These are phyloP conservation scores for Ceratobasidium sp. DNA, from an alignment of 1,284 basidiomycete species.

Conservation along the genomic window DNA sequence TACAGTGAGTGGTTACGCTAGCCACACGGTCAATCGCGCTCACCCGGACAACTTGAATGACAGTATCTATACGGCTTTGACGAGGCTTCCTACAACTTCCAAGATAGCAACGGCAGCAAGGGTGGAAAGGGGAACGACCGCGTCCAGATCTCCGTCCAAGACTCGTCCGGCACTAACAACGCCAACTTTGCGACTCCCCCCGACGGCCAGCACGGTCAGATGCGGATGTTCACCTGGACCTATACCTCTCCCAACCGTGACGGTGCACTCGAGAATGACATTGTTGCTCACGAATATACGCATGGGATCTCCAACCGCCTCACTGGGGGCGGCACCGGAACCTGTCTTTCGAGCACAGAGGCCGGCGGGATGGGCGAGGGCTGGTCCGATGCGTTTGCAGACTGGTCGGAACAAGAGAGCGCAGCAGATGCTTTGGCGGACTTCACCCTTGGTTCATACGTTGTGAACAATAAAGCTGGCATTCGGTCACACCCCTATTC, in stretches of 20 bases:
- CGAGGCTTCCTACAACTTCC: constrained; percentile 50
- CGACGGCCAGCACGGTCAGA: constrained; percentile 41
- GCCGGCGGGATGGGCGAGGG: constrained; percentile 48
- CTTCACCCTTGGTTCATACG: constrained; percentile 45
- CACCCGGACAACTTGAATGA: constrained; percentile 6
- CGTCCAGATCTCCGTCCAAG: constrained; percentile 48
- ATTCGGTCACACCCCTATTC: constrained; percentile 47
- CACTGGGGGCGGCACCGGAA: constrained; percentile 14
- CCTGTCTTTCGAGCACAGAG: constrained; percentile 40
- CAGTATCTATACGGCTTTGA: constrained; percentile 49
- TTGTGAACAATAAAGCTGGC: constrained; percentile 28
- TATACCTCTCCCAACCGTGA: constrained; percentile 46
- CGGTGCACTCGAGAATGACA: constrained; percentile 46
- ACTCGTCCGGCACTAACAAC: constrained; percentile 47
- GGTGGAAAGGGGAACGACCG: constrained; percentile 48
- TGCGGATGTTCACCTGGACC: constrained; percentile 47
- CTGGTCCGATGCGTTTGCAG: constrained; percentile 44
- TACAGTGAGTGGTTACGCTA: neutral
- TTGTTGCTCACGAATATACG: constrained; percentile 46
- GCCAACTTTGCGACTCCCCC: constrained; percentile 47
- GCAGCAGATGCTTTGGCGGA: constrained; percentile 24
- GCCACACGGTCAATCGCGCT: too few species aligned
- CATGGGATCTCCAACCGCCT: constrained; percentile 45
- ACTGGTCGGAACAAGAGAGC: constrained; percentile 44
- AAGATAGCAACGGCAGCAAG: constrained; percentile 47